Base-by-base conservation (phyloP, 2,329 filamentous ascomycete genomes). In the Hypoxylon sp. region DNA sequence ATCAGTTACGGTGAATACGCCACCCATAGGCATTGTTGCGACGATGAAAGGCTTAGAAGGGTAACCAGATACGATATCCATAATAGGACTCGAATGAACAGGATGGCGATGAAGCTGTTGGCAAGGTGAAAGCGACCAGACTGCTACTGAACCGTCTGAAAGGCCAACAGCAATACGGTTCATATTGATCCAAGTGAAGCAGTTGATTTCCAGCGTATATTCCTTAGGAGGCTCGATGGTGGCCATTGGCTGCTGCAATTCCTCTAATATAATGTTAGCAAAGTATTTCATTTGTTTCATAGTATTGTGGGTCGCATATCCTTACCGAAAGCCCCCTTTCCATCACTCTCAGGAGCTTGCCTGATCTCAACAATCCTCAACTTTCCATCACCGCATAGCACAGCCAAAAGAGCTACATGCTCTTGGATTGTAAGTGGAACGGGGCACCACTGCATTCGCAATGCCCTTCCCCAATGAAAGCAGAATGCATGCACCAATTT, bases 101-200 rank as follows among this genome's bases (percentile, higher is more conserved):
- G 84, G 81, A 53, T 86, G 82, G 2, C 87, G 83, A 46, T 83
- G 83, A 29, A 89, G 79, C 55, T 88, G 77, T 27, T 80, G 77
- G 48, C 75, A 78, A 0, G 87, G 87, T 42, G 80, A 79, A 46
- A 89, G 73, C 10, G 87, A 89, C 87, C 87, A 89, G 10, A 89
- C 78, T 19, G 82, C 81, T 37, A 89, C 79, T 19, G 84, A 86
- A 32, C 87, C 87, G 66, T 89, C 87, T 0, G 82, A 83, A 73
- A 88, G 86, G 53, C 86, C 87, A 31, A 87, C 78, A 0, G 81
- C 85, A 42, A 89, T 77, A 21, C 86, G 84, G 72, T 89, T 89
- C 69, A 82, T 81, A 65, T 83, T 85, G 35, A 84, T 77, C 87
- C 87, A 89, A 10, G 86, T 81, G 57, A 89, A 81, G 65, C 83